Conservation (phyloP, 768 basidiomycete species). For the Mycena albidolilacea region DNA sequence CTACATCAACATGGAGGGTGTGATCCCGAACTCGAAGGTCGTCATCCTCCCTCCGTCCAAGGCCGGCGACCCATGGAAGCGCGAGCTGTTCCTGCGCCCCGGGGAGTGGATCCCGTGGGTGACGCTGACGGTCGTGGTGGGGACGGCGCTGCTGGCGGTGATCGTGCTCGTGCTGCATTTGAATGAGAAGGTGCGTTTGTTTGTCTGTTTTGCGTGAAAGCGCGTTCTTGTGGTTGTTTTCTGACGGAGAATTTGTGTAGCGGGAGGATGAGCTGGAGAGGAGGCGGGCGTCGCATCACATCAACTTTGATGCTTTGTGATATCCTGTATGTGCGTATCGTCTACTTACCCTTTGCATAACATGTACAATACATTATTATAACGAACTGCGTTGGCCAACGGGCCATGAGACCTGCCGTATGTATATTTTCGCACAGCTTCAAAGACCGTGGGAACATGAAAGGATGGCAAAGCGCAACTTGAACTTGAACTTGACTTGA, state of each 20-base stretch:
- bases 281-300: conserved; percentile 90
- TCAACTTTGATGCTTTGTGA: conserved; percentile 97
- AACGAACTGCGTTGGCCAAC: no score
- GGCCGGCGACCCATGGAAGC: conserved; percentile 80
- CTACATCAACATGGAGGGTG: conserved; percentile 94
- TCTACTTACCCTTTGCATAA: not conserved
- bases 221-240: not conserved
- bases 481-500: no score
- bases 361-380: conserved; percentile 1
- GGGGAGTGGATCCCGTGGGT: conserved; percentile 99
- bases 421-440: no score
- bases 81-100: conserved; percentile 91
- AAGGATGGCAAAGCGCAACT: no score
- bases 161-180: conserved; percentile 91
- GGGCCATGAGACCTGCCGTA: no score
- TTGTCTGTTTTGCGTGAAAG: not conserved
- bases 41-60: conserved; percentile 88
- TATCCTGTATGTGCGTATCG: not conserved
- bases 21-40: conserved; percentile 97
- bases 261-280: conserved; percentile 95
- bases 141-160: conserved; percentile 79
- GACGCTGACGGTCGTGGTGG: conserved; percentile 85
- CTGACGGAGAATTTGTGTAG: conserved; percentile 56
- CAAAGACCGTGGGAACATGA: no score
- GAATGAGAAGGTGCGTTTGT: conserved; percentile 86